A percentile compares a stretch with the other conserved stretches of the same genome.
Evolutionary conservation across 441 rosid genomes (phyloP).

Genomic region (Erodium chrysanthum): DNA sequence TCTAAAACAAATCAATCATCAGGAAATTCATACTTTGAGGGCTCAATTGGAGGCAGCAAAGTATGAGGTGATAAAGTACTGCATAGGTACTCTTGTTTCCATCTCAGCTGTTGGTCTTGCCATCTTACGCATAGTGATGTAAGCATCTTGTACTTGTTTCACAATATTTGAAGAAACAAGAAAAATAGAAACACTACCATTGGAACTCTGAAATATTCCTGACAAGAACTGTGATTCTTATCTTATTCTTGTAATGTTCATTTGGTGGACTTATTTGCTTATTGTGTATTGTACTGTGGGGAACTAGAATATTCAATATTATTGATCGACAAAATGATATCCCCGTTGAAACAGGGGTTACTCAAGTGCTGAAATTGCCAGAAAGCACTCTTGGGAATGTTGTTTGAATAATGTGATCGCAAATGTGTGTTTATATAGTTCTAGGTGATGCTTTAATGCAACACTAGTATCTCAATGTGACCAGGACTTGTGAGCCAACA

Average conservation of each 20-base stretch:
- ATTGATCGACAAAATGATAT: not conserved
- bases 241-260: not conserved
- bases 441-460: no score
- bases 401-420: no score
- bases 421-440: no score
- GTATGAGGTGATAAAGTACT: constrained; percentile 51
- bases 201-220: not conserved
- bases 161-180: not conserved
- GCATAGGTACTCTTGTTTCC: constrained; percentile 54
- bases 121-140: constrained; percentile 42
- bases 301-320: not conserved
- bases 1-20: not conserved
- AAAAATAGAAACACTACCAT: not conserved
- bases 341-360: not conserved
- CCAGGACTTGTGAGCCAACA: no score
- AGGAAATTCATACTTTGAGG: constrained; percentile 55
- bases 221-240: not conserved
- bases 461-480: no score
- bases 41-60: constrained; percentile 57
- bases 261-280: not conserved
- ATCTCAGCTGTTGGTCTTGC: constrained; percentile 56
- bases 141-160: not conserved
- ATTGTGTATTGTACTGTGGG: no score
- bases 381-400: no score
- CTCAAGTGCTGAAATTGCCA: no score